Evolutionary conservation across 805 yeast genomes (phyloP).

Genomic region (Nakazawaea populi): DNA sequence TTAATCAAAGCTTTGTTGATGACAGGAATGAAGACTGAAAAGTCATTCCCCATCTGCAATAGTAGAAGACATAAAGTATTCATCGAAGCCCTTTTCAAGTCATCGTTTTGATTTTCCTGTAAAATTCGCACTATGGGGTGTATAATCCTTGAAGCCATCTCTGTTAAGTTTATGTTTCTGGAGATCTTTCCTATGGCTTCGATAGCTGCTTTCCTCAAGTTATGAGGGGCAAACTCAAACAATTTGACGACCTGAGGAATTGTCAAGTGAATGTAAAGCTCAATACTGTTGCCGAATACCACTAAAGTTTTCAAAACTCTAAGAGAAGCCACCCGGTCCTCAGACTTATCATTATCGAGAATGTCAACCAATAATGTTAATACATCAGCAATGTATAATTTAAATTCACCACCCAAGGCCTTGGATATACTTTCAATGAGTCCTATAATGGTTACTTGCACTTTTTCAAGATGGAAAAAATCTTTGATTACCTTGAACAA

Average conservation of each 20-base stretch:
- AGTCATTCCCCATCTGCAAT: conserved; percentile 79
- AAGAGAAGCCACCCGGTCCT: conserved; percentile 53
- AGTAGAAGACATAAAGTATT: conserved; percentile 75
- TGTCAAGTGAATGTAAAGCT: conserved; percentile 80
- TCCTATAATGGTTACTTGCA: conserved; percentile 75
- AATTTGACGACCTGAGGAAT: conserved; percentile 81
- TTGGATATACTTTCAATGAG: conserved; percentile 79
- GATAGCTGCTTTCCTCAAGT: conserved; percentile 67
- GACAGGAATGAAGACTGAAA: conserved; percentile 79
- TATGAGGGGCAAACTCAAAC: conserved; percentile 65
- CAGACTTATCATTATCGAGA: conserved; percentile 65
- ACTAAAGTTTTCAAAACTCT: conserved; percentile 80
- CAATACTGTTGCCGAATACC: conserved; percentile 80
- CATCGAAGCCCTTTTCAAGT: conserved; percentile 58
- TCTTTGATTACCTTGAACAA: conserved; percentile 73
- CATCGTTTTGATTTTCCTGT: conserved; percentile 39
- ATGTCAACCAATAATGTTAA: conserved; percentile 72
- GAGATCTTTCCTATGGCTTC: conserved; percentile 80
- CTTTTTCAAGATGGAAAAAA: conserved; percentile 53
- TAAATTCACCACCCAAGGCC: conserved; percentile 90
- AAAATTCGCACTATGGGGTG: conserved; percentile 80
- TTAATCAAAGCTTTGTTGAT: conserved; percentile 61
- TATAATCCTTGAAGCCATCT: conserved; percentile 85
- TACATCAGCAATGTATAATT: conserved; percentile 70
- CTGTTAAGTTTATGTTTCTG: conserved; percentile 64